These are phyloP conservation scores for Houttuynia cordata DNA, from an alignment of 164 flowering plant genomes.

Conservation along the genomic window DNA sequence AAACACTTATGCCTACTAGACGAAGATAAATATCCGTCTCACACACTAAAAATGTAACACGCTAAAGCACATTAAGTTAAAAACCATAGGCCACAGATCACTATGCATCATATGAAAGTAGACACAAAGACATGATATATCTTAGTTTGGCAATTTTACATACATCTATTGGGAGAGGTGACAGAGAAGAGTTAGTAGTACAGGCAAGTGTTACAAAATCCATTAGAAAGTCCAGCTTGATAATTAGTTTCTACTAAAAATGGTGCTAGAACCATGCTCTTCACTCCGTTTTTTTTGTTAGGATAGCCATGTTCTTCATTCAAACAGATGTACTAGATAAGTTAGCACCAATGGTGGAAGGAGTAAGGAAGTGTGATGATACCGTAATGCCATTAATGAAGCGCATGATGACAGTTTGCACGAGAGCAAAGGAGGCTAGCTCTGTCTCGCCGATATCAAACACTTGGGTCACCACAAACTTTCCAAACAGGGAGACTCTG, in stretches of 20 bases:
- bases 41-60: no score
- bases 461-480: conserved; percentile 30
- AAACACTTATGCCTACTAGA: no score
- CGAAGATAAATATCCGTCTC: no score
- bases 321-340: no score
- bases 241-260: background rate
- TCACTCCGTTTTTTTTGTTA: background rate
- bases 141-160: no score
- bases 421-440: conserved; percentile 40
- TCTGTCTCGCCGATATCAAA: conserved; percentile 31
- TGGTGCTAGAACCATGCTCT: background rate
- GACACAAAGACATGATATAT: no score
- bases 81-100: no score
- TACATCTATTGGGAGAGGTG: no score
- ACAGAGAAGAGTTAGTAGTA: no score
- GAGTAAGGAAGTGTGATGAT: background rate
- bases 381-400: conserved; percentile 42
- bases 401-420: conserved; percentile 27
- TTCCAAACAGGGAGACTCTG: conserved; percentile 29
- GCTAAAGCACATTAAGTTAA: no score
- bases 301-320: background rate
- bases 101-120: no score
- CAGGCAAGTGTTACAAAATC: background rate
- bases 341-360: no score
- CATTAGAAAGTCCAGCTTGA: background rate